Base-by-base conservation (phyloP, 139 green algal species). In the Chara braunii region DNA sequence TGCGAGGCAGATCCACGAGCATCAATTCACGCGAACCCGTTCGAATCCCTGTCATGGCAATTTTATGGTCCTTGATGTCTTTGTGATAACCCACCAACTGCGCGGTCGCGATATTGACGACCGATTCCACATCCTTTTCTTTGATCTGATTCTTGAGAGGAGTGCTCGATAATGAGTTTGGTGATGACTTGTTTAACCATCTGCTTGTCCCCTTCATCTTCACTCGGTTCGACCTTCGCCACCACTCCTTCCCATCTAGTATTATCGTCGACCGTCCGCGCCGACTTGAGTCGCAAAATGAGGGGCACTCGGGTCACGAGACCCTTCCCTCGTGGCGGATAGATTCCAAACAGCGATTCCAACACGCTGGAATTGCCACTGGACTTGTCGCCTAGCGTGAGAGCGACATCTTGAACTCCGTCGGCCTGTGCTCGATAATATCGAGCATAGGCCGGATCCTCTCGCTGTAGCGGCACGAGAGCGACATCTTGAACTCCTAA, bases 1-100 rank as follows among this genome's bases (percentile, higher is more conserved):
- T 89, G 52, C 90, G 90, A 1, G 90, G 90, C 53, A 97, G 83
- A 73, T 97, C 90, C 29, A 97, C 90, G 32, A 97, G 78, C 1
- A 90, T 97, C 88, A 97, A 94, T 23, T 68, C 59, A 24, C 45
- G 59, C 4, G 40, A n/a, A 28, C 32, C 45, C 12, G 44, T 4
- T 3, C 11, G 44, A 22, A 6, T 14, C 29, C 60, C 59, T 65
- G n/a, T 18, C 26, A 68, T 23, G 7, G 28, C 63, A 5, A 68
- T 65, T 3, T 26, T 26, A 3, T 60, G 32, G 37, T 68, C 63
- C 6, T 22, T 11, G 3, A 68, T 26, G 26, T 50, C 59, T 23
- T 60, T 58, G 11, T 29, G 34, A 4, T 23, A n/a, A 36, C 59
- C 59, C 14, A 28, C 59, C 12, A 68, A 66, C 3, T 60, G 26